Percentiles rank a stretch among this genome's conserved stretches.
Evolutionary conservation across 1,139 yeast species (phyloP).

Genomic region (Yamadazyma diddensiae): DNA sequence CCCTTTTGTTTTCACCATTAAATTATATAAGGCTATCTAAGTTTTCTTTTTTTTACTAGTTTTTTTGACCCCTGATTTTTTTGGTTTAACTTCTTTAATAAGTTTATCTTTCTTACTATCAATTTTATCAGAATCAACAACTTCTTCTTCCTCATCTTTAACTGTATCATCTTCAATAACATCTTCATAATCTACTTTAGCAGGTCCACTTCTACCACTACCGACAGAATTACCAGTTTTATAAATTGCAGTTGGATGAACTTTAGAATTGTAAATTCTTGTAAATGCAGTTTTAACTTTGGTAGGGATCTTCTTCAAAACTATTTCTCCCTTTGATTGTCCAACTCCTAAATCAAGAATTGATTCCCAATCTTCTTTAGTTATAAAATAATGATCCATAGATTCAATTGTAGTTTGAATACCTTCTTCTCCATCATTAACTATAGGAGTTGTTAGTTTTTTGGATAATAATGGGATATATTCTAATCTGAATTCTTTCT

Average conservation of each 20-base stretch:
- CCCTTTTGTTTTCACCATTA: too few species aligned
- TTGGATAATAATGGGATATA: constrained; percentile 67
- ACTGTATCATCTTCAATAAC: constrained; percentile 60
- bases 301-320: constrained; percentile 65
- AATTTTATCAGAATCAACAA: constrained; percentile 24
- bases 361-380: constrained; percentile 90
- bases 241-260: constrained; percentile 87
- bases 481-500: constrained; percentile 70
- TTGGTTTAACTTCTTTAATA: constrained; percentile 38
- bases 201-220: constrained; percentile 34
- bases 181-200: constrained; percentile 55
- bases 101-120: constrained; percentile 44
- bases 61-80: constrained; percentile 15
- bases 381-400: constrained; percentile 81
- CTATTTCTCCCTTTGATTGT: constrained; percentile 37
- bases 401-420: constrained; percentile 59
- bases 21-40: too few species aligned
- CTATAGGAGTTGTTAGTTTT: constrained; percentile 55
- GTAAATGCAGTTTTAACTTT: constrained; percentile 83
- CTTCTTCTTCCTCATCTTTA: constrained; percentile 33
- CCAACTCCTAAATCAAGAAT: constrained; percentile 83
- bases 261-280: constrained; percentile 65
- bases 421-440: constrained; percentile 52
- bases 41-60: too few species aligned
- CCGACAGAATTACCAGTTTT: constrained; percentile 58